phyloP scores from a whole-genome alignment of 192 early-diverging fungal genomes.

The Coemansia sp. region DNA sequence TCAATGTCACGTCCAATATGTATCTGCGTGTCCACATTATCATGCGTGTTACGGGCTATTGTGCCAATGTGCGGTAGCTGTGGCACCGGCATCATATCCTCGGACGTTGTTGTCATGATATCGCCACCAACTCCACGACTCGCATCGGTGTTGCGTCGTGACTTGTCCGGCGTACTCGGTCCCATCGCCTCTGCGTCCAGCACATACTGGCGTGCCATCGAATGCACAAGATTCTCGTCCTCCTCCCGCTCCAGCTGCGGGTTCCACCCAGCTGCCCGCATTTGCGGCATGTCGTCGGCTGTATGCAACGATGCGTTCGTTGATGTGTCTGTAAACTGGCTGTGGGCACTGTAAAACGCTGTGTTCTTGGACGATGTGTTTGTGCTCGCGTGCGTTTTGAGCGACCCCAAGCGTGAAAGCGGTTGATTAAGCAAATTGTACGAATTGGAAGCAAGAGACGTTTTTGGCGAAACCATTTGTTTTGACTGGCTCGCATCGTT shows the following conservation, averaged over 20 bases:
- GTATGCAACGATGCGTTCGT: slow-evolving; percentile 26
- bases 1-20: slow-evolving; percentile 16
- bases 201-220: slow-evolving; percentile 45
- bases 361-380: slow-evolving; percentile 25
- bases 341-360: slow-evolving; percentile 43
- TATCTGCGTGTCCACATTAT: too few species aligned
- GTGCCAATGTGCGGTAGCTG: slow-evolving; percentile 7
- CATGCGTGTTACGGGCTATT: background rate
- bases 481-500: background rate
- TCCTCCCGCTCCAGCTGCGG: background rate
- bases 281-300: slow-evolving; percentile 11
- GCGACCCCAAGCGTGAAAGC: slow-evolving; percentile 23
- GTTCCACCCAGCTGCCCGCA: background rate
- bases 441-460: background rate
- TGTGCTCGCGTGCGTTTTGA: slow-evolving; percentile 23
- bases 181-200: slow-evolving; percentile 46
- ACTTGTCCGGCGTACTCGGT: slow-evolving; percentile 30
- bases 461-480: background rate
- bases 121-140: slow-evolving; percentile 15
- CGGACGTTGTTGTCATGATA: slow-evolving; percentile 19
- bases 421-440: slow-evolving; percentile 8
- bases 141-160: slow-evolving; percentile 33
- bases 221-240: slow-evolving; percentile 33
- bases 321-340: slow-evolving; percentile 5
- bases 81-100: slow-evolving; percentile 22